phyloP scores from a whole-genome alignment of 2,329 filamentous ascomycete genomes.

The Juglanconis oblonga region DNA sequence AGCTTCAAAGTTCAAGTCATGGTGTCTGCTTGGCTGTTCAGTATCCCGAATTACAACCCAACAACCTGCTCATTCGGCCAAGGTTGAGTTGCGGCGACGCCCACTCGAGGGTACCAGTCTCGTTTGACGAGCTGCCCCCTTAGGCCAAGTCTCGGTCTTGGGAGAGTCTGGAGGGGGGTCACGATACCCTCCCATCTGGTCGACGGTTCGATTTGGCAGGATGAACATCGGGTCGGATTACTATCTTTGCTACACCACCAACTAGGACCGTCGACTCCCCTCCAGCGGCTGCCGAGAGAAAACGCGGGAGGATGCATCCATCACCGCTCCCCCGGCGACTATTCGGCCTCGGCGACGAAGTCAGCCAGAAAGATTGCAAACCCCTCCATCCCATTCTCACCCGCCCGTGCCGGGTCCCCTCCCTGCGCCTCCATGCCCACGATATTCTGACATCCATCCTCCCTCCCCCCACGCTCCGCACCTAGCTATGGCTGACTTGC shows the following conservation, averaged over 20 bases:
- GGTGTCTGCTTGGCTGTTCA: conserved; percentile 2
- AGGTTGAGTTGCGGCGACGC: not conserved
- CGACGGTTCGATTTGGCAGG: not conserved
- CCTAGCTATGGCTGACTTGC: conserved; percentile 2
- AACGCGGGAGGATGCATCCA: not conserved
- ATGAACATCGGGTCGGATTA: not conserved
- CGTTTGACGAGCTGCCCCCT: conserved; percentile 6
- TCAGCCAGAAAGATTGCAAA: conserved; percentile 7
- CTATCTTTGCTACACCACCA: not conserved
- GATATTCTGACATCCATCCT: not conserved
- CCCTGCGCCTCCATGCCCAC: conserved; percentile 12
- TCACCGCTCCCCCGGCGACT: not conserved
- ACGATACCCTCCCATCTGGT: conserved; percentile 1
- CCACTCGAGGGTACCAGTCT: not conserved
- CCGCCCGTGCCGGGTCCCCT: not conserved
- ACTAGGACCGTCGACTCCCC: not conserved
- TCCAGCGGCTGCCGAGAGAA: not conserved
- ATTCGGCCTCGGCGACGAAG: conserved; percentile 12
- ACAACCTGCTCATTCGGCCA: not conserved
- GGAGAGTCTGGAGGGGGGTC: not conserved
- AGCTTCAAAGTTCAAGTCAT: not conserved
- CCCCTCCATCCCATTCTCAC: not conserved
- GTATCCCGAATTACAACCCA: not conserved
- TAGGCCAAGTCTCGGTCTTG: not conserved
- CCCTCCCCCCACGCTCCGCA: not conserved